These are phyloP conservation scores for Annulohypoxylon maeteangense DNA, from an alignment of 495 filamentous ascomycete genomes.

Conservation along the genomic window DNA sequence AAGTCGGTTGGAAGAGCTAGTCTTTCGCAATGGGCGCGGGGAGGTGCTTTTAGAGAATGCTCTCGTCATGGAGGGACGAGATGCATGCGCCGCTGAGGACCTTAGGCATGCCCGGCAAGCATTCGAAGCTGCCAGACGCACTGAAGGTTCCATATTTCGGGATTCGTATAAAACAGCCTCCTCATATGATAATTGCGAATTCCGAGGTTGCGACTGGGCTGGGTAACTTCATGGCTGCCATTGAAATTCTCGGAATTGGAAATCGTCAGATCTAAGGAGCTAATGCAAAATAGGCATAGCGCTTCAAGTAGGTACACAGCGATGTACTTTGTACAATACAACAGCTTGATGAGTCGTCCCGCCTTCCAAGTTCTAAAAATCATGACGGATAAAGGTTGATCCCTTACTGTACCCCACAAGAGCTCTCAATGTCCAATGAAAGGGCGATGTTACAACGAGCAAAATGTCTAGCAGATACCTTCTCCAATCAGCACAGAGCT, in stretches of 20 bases:
- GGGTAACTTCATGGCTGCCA: constrained; percentile 13
- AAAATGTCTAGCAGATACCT: not conserved
- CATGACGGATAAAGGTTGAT: constrained; percentile 8
- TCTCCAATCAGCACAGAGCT: constrained; percentile 36
- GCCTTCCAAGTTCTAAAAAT: not conserved
- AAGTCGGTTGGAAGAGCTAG: constrained; percentile 10
- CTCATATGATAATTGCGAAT: constrained; percentile 9
- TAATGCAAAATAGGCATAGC: not conserved
- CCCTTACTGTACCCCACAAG: not conserved
- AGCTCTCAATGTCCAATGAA: constrained; percentile 6
- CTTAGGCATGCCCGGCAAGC: constrained; percentile 44
- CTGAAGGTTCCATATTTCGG: constrained; percentile 41
- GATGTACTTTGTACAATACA: not conserved
- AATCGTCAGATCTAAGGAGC: constrained; percentile 2
- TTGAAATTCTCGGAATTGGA: constrained; percentile 11
- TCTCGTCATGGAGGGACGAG: constrained; percentile 30
- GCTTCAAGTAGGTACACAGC: not conserved
- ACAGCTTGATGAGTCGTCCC: not conserved
- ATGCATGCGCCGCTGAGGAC: constrained; percentile 28
- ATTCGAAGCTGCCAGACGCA: constrained; percentile 41
- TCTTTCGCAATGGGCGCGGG: constrained; percentile 20
- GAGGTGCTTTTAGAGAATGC: constrained; percentile 40
- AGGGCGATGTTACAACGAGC: not conserved
- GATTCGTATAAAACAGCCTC: not conserved
- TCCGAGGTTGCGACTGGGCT: constrained; percentile 23